Evolutionary conservation across 768 basidiomycete species (phyloP).

Genomic region (Podaxis pistillaris): DNA sequence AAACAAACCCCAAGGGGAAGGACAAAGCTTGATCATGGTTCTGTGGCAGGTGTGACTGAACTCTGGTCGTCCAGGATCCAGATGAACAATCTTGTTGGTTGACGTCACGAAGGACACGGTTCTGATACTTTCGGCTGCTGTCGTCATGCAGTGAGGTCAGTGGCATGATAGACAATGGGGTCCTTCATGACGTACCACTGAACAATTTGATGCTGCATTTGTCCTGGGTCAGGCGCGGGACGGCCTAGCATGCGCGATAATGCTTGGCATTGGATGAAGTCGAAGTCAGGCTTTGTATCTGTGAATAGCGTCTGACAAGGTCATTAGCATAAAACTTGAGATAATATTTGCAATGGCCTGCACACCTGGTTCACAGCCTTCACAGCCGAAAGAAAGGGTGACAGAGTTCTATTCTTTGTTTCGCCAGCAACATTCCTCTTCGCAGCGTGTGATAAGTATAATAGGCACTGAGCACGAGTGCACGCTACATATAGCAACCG

Average conservation of each 20-base stretch:
- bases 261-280: slow-evolving; percentile 39
- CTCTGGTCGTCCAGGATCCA: background rate
- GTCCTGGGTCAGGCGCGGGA: slow-evolving; percentile 38
- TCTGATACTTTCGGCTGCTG: slow-evolving; percentile 26
- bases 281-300: slow-evolving; percentile 40
- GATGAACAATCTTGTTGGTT: background rate
- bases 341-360: slow-evolving; percentile 14
- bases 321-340: slow-evolving; percentile 3
- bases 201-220: slow-evolving; percentile 37
- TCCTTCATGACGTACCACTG: slow-evolving; percentile 46
- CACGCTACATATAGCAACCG: slow-evolving; percentile 87
- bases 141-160: slow-evolving; percentile 19
- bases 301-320: slow-evolving; percentile 40
- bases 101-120: background rate
- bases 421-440: slow-evolving; percentile 57
- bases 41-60: background rate
- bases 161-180: slow-evolving; percentile 7
- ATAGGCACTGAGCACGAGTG: slow-evolving; percentile 75
- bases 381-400: slow-evolving; percentile 54
- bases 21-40: background rate
- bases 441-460: slow-evolving; percentile 54
- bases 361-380: slow-evolving; percentile 40
- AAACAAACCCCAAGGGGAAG: background rate
- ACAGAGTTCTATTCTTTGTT: slow-evolving; percentile 46
- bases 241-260: slow-evolving; percentile 56